Base-by-base conservation (phyloP, 2,329 filamentous ascomycete species). In the Microsporum canis region DNA sequence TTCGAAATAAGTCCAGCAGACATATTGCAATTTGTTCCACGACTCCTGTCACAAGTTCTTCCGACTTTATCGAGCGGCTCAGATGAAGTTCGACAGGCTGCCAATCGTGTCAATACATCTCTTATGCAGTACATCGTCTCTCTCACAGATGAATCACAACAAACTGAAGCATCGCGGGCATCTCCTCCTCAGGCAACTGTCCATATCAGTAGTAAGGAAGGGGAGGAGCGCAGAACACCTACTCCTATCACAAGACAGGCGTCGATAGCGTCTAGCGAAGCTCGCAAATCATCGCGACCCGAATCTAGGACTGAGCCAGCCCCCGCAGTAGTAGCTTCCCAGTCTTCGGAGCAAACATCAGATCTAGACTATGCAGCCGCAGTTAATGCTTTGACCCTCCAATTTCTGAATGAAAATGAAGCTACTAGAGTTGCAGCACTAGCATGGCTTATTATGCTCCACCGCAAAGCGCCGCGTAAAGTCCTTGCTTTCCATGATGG, bases 1-100 rank as follows among this genome's bases (percentile, higher is more conserved):
- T 88, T 99, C 67, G 91, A 97, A 65, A 97, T 99, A 53, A 96
- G 91, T 68, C 92, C 94, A 0, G 94, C 96, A 71, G 94, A 99
- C 69, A 95, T 99, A 3, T 80, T 99, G 47, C 88, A 89, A 3
- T 97, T 97, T 72, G 94, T 95, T 0, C 95, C 95, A 27, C 89
- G 90, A 67, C 86, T 99, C 34, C 78, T 99, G 49, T 90, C 91
- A 0, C 89, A 96, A 69, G 88, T 99, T 61, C 82, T 99, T 33
- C 95, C 94, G 14, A 91, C 91, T 33, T 90, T 99, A 82, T 92
- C 92, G 3, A 95, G 91, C 69, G 89, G 88, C 59, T 88, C 94
- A 10, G 91, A 97, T 66, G 85, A 87, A 49, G 95, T 97, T 64
- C 87, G 91, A 56, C 85, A 91, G 70, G 91, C 91, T 55, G 94